phyloP scores from a whole-genome alignment of 257 asterid genomes.

The Jacaranda copaia region DNA sequence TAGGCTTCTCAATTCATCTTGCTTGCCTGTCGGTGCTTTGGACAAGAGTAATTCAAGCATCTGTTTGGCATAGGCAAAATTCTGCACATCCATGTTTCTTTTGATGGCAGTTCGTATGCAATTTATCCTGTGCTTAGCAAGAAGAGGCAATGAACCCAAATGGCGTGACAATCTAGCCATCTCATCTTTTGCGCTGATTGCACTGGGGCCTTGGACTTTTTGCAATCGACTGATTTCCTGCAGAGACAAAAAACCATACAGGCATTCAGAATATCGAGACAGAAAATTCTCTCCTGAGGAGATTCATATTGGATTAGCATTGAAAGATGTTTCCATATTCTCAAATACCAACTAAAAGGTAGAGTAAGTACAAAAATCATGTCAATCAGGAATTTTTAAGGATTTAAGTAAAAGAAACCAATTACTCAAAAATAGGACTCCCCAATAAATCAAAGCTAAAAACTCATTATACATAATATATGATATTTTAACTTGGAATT shows the following conservation, averaged over 20 bases:
- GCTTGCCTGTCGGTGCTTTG: constrained; percentile 95
- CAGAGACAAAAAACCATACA: constrained; percentile 12
- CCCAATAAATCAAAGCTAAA: not conserved
- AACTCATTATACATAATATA: not conserved
- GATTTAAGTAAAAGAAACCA: not conserved
- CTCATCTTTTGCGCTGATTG: constrained; percentile 97
- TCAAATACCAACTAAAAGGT: not conserved
- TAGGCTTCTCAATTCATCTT: constrained; percentile 94
- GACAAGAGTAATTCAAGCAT: constrained; percentile 94
- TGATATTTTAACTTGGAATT: not conserved
- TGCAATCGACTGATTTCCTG: constrained; percentile 96
- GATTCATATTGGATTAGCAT: constrained; percentile 1
- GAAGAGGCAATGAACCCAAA: constrained; percentile 95
- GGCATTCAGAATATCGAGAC: constrained; percentile 14
- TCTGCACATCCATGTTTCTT: constrained; percentile 98
- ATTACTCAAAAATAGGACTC: not conserved
- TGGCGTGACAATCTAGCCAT: constrained; percentile 96
- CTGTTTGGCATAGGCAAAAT: constrained; percentile 90
- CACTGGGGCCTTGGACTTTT: constrained; percentile 96
- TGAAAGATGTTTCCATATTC: not conserved
- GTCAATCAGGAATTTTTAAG: not conserved
- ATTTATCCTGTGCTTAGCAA: constrained; percentile 93
- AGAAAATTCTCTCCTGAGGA: not conserved
- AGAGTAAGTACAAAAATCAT: not conserved
- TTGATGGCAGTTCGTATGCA: constrained; percentile 96